These are phyloP conservation scores for Sarcodon aspratus DNA, from an alignment of 768 basidiomycete genomes.

Conservation along the genomic window DNA sequence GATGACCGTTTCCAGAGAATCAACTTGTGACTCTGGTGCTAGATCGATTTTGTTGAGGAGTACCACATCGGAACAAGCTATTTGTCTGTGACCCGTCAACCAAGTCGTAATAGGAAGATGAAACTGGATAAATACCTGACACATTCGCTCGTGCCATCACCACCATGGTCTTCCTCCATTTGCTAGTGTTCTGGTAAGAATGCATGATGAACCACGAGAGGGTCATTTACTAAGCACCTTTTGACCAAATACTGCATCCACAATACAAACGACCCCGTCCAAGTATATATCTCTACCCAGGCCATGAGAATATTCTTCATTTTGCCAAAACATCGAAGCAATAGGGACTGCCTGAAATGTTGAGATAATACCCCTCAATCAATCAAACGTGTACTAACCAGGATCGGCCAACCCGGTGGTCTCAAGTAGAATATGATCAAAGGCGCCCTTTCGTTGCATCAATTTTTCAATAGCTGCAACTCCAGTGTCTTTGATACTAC, in stretches of 20 bases:
- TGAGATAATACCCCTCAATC: not conserved
- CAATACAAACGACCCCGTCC: conserved; percentile 88
- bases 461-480: conserved; percentile 89
- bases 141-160: conserved; percentile 65
- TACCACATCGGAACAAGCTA: conserved; percentile 86
- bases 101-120: not conserved
- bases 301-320: conserved; percentile 67
- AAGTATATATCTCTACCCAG: conserved; percentile 60
- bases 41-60: conserved; percentile 89
- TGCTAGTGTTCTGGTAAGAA: conserved; percentile 35
- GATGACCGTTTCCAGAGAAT: conserved; percentile 46
- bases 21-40: conserved; percentile 33
- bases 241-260: conserved; percentile 77
- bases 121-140: conserved; percentile 41
- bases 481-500: conserved; percentile 92
- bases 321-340: conserved; percentile 79
- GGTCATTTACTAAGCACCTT: conserved; percentile 25
- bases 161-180: conserved; percentile 69
- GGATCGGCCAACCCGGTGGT: conserved; percentile 96
- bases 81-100: conserved; percentile 51
- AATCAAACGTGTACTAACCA: conserved; percentile 28
- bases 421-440: conserved; percentile 94
- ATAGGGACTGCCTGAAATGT: conserved; percentile 52
- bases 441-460: conserved; percentile 75
- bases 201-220: not conserved